A percentile compares a stretch with the other conserved stretches of the same genome.
Evolutionary conservation across 257 asterid genomes (phyloP).

Genomic region (Solanum pimpinellifolium): DNA sequence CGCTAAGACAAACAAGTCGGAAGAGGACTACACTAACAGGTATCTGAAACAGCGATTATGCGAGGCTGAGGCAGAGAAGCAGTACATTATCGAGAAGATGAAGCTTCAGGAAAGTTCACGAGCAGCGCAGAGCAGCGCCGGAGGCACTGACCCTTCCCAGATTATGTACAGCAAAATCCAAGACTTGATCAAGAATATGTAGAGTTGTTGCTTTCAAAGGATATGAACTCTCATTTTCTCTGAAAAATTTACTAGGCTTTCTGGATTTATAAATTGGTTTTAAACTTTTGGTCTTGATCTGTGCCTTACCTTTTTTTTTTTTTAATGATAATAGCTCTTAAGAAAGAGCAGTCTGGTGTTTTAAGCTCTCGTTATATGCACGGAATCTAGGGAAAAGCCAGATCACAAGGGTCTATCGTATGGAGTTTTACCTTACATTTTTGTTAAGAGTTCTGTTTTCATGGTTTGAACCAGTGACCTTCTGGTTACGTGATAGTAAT

Average conservation of each 20-base stretch:
- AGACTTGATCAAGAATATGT: constrained; percentile 81
- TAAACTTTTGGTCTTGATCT: background rate
- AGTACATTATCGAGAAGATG: constrained; percentile 67
- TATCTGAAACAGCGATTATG: constrained; percentile 82
- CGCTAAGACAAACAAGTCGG: constrained; percentile 76
- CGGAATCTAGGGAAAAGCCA: rapidly evolving
- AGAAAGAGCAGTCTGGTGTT: background rate
- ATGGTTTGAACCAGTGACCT: rapidly evolving
- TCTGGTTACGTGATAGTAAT: background rate
- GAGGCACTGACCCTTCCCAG: constrained; percentile 37
- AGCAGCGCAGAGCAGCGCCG: constrained; percentile 46
- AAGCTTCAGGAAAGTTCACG: constrained; percentile 83
- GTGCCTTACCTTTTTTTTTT: background rate
- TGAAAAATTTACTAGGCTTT: background rate
- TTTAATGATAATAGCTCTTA: background rate
- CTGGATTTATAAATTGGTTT: background rate
- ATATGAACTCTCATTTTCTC: constrained; percentile 5
- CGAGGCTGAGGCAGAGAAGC: constrained; percentile 97
- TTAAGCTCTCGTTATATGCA: background rate
- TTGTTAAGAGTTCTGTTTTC: background rate
- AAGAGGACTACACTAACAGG: constrained; percentile 83
- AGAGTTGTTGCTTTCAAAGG: constrained; percentile 21
- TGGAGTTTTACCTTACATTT: background rate
- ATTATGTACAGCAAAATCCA: constrained; percentile 63
- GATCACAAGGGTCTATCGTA: background rate